Evolutionary conservation across 1,139 yeast genomes (phyloP).

Genomic region (Candida labiduridarum): DNA sequence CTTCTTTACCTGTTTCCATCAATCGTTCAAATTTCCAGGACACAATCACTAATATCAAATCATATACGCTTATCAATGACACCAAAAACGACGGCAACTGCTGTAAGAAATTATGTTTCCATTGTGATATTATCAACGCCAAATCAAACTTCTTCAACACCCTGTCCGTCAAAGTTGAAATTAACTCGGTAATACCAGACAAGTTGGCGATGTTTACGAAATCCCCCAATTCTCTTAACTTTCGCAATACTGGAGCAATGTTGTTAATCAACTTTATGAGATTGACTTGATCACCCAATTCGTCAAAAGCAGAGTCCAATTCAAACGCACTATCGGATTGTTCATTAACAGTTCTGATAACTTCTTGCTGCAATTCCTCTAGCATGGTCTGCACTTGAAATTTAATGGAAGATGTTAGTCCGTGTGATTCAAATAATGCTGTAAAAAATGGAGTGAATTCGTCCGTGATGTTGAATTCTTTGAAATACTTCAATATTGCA

Average conservation of each 20-base stretch:
- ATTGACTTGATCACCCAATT: constrained; percentile 19
- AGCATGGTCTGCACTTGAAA: constrained; percentile 27
- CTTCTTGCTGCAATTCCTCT: constrained; percentile 20
- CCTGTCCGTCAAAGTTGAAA: constrained; percentile 16
- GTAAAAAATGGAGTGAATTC: constrained; percentile 22
- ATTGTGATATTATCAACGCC: constrained; percentile 18
- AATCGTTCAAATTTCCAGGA: constrained; percentile 42
- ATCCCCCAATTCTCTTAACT: constrained; percentile 32
- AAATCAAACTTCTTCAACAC: constrained; percentile 26
- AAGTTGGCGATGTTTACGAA: constrained; percentile 18
- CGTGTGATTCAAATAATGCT: constrained; percentile 13
- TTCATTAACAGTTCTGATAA: constrained; percentile 7
- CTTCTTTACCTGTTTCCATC: constrained; percentile 19
- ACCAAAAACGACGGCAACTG: constrained; percentile 18
- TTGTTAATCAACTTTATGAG: constrained; percentile 19
- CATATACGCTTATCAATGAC: constrained; percentile 24
- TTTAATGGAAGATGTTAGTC: constrained; percentile 26
- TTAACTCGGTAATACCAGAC: constrained; percentile 12
- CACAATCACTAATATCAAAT: constrained; percentile 26
- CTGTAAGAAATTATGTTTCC: constrained; percentile 26
- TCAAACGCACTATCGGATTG: constrained; percentile 7
- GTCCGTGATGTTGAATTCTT: constrained; percentile 19
- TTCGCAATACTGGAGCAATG: constrained; percentile 23
- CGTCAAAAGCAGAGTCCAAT: constrained; percentile 2
- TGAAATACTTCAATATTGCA: constrained; percentile 28